Conservation (phyloP, 371 early-diverging fungal genomes). For the Apophysomyces elegans region DNA sequence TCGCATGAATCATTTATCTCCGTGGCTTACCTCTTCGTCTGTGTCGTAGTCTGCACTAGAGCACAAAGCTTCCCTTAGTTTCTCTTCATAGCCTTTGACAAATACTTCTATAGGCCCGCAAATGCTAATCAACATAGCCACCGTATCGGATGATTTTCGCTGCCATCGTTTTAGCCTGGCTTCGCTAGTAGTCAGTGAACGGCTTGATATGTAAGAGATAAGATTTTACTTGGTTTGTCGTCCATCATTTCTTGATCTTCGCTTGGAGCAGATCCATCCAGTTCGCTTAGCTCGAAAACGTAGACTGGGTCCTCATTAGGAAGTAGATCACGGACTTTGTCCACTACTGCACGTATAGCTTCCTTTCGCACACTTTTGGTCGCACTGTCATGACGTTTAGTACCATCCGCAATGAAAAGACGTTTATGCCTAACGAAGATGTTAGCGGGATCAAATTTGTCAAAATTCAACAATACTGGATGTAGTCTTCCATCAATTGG, state of each 20-base stretch:
- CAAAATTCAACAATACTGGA: slow-evolving; percentile 21
- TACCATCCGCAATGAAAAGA: background rate
- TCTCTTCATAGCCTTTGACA: slow-evolving; percentile 32
- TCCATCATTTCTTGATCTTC: slow-evolving; percentile 17
- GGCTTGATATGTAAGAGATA: background rate
- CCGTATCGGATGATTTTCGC: slow-evolving; percentile 28
- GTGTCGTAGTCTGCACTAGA: slow-evolving; percentile 29
- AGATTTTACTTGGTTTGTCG: slow-evolving; percentile 26
- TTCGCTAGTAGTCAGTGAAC: background rate
- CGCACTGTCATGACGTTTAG: background rate
- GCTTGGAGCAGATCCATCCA: slow-evolving; percentile 16
- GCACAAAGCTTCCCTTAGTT: slow-evolving; percentile 28
- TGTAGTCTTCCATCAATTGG: slow-evolving; percentile 29
- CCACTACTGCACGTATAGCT: slow-evolving; percentile 29
- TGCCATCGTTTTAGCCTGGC: slow-evolving; percentile 25
- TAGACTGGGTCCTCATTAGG: slow-evolving; percentile 21
- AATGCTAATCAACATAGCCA: slow-evolving; percentile 41
- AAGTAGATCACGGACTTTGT: slow-evolving; percentile 27
- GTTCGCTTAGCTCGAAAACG: slow-evolving; percentile 29
- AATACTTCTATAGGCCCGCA: slow-evolving; percentile 33
- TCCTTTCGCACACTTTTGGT: slow-evolving; percentile 22
- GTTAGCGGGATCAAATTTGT: background rate
- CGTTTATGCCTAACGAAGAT: background rate
- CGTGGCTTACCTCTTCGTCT: slow-evolving; percentile 23
- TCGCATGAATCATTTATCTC: background rate